Conservation (phyloP, 768 basidiomycete genomes). For the Paxillus rubicundulus region DNA sequence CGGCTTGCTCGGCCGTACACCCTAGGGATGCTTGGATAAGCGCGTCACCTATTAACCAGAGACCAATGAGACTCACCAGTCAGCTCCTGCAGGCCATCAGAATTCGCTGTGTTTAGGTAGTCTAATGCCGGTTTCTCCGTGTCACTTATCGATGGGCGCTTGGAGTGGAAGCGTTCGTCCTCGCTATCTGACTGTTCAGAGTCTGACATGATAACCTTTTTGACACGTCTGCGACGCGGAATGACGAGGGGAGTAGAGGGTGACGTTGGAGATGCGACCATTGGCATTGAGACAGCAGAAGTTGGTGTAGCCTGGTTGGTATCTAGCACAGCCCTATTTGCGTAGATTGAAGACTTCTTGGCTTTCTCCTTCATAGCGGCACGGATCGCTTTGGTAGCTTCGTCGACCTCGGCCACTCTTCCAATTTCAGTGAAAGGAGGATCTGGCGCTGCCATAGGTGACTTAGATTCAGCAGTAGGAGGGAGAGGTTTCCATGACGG, state of each 20-base stretch:
- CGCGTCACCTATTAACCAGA: background rate
- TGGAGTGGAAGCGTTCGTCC: slow-evolving; percentile 37
- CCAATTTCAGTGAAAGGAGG: slow-evolving; percentile 41
- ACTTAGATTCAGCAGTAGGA: slow-evolving; percentile 16
- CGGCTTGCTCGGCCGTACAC: slow-evolving; percentile 79
- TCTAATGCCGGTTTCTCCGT: slow-evolving; percentile 55
- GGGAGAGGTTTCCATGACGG: slow-evolving; percentile 48
- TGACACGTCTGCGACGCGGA: slow-evolving; percentile 50
- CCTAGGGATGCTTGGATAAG: slow-evolving; percentile 40
- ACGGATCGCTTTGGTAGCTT: slow-evolving; percentile 65
- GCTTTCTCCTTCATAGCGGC: slow-evolving; percentile 70
- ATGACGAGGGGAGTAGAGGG: slow-evolving; percentile 42
- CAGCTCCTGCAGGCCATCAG: slow-evolving; percentile 68
- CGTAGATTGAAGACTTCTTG: slow-evolving; percentile 81
- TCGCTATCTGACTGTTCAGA: slow-evolving; percentile 50
- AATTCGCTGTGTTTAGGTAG: slow-evolving; percentile 63
- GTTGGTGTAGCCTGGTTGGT: slow-evolving; percentile 42
- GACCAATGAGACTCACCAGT: slow-evolving; percentile 50
- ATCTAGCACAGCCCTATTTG: slow-evolving; percentile 56
- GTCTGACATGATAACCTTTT: slow-evolving; percentile 66
- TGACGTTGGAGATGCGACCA: slow-evolving; percentile 37
- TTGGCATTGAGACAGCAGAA: slow-evolving; percentile 28
- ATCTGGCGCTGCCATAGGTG: slow-evolving; percentile 15
- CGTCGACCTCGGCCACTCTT: slow-evolving; percentile 69
- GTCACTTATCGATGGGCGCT: slow-evolving; percentile 33